Evolutionary conservation across 139 green algal species (phyloP).

Genomic region (Picochlorum sp.): DNA sequence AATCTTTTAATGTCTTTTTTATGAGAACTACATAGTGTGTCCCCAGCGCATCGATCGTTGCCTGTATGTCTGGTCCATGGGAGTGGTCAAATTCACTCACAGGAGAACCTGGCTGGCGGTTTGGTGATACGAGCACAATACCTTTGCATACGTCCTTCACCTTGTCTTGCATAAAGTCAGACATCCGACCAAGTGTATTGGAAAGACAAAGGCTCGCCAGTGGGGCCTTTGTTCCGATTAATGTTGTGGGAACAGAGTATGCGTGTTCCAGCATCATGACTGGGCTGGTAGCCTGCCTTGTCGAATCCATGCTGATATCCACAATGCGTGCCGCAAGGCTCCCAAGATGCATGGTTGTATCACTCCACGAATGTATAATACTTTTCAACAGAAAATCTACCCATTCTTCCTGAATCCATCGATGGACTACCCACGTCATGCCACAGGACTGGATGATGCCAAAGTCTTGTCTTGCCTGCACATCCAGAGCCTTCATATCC

Average conservation of each 20-base stretch:
- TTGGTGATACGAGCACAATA: background rate
- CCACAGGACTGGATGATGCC: background rate
- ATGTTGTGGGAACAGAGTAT: background rate
- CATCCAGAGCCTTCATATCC: background rate
- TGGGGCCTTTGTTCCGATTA: background rate
- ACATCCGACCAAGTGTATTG: background rate
- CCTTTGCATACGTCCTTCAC: background rate
- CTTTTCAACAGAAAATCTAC: background rate
- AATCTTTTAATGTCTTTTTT: no score
- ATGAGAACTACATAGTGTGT: no score
- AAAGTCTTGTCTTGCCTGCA: background rate
- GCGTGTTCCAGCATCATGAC: background rate
- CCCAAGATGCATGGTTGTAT: no score
- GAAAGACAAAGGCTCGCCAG: background rate
- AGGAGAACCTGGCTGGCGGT: background rate
- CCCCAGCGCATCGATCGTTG: no score
- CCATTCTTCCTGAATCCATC: background rate
- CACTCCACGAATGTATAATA: background rate
- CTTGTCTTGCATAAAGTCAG: background rate
- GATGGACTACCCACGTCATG: background rate
- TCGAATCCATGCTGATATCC: no score
- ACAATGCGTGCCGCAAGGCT: no score
- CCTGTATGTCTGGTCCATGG: no score
- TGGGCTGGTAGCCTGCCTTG: no score
- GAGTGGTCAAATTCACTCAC: no score